Percentiles rank a stretch among this genome's conserved stretches.
Evolutionary conservation across 2,329 filamentous ascomycete species (phyloP).

Genomic region (Talaromyces sp.): DNA sequence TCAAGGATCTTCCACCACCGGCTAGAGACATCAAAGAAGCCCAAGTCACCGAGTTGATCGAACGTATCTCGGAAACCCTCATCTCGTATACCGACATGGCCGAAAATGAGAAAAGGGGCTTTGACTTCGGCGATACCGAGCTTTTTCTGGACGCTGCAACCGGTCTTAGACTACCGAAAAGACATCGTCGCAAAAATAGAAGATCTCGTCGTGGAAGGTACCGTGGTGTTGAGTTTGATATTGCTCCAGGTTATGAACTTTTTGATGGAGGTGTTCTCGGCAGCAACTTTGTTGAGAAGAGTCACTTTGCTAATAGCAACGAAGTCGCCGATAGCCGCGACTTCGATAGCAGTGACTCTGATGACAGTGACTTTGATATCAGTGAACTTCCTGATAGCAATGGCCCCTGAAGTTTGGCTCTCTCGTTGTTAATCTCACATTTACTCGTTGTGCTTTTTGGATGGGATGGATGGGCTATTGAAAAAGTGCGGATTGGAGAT

Average conservation of each 20-base stretch:
- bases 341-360: background rate
- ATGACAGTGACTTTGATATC: background rate
- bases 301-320: background rate
- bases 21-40: background rate
- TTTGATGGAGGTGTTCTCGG: background rate
- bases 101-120: constrained; percentile 8
- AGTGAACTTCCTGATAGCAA: background rate
- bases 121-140: background rate
- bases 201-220: background rate
- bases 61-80: background rate
- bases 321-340: background rate
- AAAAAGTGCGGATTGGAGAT: background rate
- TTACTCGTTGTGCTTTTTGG: background rate
- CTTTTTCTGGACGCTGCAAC: background rate
- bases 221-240: background rate
- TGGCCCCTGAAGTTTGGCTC: background rate
- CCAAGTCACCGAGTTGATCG: background rate
- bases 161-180: background rate
- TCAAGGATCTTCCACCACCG: background rate
- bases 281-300: background rate
- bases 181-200: background rate
- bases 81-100: background rate
- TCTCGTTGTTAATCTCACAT: background rate
- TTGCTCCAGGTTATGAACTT: background rate
- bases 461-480: no score